Percentiles rank a stretch among this genome's conserved stretches.
These are phyloP conservation scores for Lactarius hatsudake DNA, from an alignment of 768 basidiomycete genomes.

Conservation along the genomic window DNA sequence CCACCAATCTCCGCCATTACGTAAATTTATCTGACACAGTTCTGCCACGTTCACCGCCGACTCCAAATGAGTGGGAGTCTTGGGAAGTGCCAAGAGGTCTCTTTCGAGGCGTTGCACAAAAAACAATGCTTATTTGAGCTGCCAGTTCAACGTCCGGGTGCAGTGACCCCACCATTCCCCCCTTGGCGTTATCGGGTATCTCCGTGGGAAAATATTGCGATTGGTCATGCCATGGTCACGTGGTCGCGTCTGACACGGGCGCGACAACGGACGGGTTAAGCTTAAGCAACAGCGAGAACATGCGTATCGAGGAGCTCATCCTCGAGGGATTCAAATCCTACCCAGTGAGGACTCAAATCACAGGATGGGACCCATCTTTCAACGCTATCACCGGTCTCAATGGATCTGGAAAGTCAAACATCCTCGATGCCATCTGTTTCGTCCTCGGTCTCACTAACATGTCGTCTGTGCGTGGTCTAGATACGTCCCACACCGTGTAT, in stretches of 20 bases:
- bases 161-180: background rate
- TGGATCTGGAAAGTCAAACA: conserved; percentile 98
- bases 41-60: no score
- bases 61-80: background rate
- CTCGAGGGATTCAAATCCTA: conserved; percentile 92
- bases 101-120: background rate
- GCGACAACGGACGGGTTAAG: background rate
- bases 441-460: conserved; percentile 97
- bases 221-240: conserved; percentile 14
- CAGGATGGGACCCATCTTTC: conserved; percentile 97
- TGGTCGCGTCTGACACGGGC: conserved; percentile 15
- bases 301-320: conserved; percentile 30
- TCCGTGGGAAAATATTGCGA: background rate
- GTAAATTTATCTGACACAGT: background rate
- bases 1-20: background rate
- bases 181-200: background rate
- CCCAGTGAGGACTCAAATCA: conserved; percentile 92
- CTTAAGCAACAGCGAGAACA: background rate
- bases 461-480: conserved; percentile 58
- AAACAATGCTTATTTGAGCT: background rate
- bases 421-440: conserved; percentile 98
- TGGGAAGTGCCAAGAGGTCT: background rate
- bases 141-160: background rate
- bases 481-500: background rate
- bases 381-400: conserved; percentile 97